phyloP scores from a whole-genome alignment of 352 stramenopile species.

The Globisporangium spiculum region DNA sequence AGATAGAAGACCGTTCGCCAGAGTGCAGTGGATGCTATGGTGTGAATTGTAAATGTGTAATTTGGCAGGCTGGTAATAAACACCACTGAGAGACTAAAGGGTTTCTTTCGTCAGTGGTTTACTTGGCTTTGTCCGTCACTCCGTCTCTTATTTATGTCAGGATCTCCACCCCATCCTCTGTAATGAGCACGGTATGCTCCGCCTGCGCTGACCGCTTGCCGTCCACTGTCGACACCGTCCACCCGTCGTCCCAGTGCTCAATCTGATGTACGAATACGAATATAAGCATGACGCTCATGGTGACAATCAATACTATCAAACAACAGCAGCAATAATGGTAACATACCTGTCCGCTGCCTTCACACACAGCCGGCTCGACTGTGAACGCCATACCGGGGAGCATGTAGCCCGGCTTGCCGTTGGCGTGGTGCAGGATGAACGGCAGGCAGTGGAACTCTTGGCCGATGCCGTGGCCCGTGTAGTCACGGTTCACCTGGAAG shows the following conservation, averaged over 20 bases:
- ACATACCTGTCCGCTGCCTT: constrained; percentile 83
- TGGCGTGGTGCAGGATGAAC: constrained; percentile 92
- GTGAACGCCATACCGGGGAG: constrained; percentile 97
- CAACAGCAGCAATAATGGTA: neutral
- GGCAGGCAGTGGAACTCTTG: constrained; percentile 94
- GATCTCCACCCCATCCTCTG: constrained; percentile 92
- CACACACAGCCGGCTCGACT: constrained; percentile 97
- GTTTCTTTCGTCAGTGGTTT: neutral
- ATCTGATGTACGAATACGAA: constrained; percentile 38
- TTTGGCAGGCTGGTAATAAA: neutral
- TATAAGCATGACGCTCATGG: neutral
- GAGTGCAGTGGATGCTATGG: neutral
- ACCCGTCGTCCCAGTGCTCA: constrained; percentile 93
- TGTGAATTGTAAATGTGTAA: neutral
- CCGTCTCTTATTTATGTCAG: constrained; percentile 72
- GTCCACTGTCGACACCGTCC: constrained; percentile 95
- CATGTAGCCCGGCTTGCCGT: constrained; percentile 78
- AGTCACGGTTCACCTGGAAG: constrained; percentile 89
- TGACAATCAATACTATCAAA: neutral
- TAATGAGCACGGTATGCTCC: constrained; percentile 98
- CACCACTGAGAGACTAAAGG: neutral
- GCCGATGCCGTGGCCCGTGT: constrained; percentile 96
- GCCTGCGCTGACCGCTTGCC: constrained; percentile 94
- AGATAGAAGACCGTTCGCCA: constrained; percentile 5
- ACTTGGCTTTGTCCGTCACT: neutral